These are phyloP conservation scores for Magnaporthiopsis incrustans DNA, from an alignment of 2,329 filamentous ascomycete species.

Conservation along the genomic window DNA sequence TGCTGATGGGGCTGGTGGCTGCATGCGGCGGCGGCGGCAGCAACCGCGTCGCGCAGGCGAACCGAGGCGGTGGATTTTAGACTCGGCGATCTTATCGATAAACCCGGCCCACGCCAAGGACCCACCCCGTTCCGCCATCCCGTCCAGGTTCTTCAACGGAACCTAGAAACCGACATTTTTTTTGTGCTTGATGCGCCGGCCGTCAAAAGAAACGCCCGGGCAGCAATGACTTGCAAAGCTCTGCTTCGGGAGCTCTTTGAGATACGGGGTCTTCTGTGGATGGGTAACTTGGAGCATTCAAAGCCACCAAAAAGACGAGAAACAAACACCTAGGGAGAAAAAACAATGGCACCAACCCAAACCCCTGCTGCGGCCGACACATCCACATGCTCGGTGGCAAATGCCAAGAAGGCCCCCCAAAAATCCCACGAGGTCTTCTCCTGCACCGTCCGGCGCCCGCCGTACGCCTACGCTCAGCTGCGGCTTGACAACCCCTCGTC, in stretches of 20 bases:
- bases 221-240: neutral
- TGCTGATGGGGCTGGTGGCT: neutral
- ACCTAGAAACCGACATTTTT: neutral
- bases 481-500: constrained; percentile 26
- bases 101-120: neutral
- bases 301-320: no score
- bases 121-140: no score
- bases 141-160: neutral
- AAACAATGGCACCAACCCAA: constrained; percentile 2
- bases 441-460: constrained; percentile 41
- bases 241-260: neutral
- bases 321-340: neutral
- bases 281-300: no score
- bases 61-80: neutral
- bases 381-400: neutral
- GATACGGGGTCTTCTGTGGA: no score
- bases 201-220: no score
- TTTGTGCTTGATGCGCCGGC: neutral
- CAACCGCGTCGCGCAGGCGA: neutral
- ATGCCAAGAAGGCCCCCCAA: constrained; percentile 3
- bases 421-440: constrained; percentile 34
- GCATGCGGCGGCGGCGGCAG: neutral
- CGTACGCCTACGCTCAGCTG: constrained; percentile 50
- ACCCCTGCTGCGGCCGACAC: neutral
- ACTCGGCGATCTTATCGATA: neutral